These are phyloP conservation scores for cucumber (Cucumis sativus) DNA, from an alignment of 306 rosid species.

Conservation along the genomic window DNA sequence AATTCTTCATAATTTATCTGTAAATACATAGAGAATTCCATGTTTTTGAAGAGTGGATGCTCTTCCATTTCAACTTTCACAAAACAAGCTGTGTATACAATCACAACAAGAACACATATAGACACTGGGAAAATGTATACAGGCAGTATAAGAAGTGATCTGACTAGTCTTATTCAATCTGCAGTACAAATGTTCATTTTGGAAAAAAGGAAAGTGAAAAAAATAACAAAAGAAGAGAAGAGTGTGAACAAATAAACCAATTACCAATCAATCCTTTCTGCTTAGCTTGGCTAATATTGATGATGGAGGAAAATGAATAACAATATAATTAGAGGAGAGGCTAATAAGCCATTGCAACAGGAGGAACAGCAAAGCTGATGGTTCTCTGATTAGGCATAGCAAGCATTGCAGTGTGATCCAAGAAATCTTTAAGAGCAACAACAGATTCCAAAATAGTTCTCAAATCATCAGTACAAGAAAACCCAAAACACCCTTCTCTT, in stretches of 20 bases:
- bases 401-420: conserved; percentile 94
- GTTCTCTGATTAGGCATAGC: conserved; percentile 84
- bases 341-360: conserved; percentile 78
- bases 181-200: conserved; percentile 24
- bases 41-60: not conserved
- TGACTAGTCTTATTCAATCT: conserved; percentile 25
- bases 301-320: not conserved
- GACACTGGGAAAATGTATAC: conserved; percentile 1
- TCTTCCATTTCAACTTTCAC: not conserved
- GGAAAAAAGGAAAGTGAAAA: not conserved
- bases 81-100: not conserved
- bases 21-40: not conserved
- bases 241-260: conserved; percentile 57
- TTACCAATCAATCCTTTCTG: conserved; percentile 19
- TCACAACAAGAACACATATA: not conserved
- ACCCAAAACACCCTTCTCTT: conserved; percentile 45
- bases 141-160: not conserved
- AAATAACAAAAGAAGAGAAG: conserved; percentile 8
- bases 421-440: conserved; percentile 77
- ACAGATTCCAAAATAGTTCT: conserved; percentile 61
- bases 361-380: conserved; percentile 39
- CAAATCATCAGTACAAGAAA: conserved; percentile 61
- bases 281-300: not conserved
- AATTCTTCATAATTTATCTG: conserved; percentile 1
- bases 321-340: not conserved